Conservation (phyloP, 345 rosid species). For the Gossypium arboreum region DNA sequence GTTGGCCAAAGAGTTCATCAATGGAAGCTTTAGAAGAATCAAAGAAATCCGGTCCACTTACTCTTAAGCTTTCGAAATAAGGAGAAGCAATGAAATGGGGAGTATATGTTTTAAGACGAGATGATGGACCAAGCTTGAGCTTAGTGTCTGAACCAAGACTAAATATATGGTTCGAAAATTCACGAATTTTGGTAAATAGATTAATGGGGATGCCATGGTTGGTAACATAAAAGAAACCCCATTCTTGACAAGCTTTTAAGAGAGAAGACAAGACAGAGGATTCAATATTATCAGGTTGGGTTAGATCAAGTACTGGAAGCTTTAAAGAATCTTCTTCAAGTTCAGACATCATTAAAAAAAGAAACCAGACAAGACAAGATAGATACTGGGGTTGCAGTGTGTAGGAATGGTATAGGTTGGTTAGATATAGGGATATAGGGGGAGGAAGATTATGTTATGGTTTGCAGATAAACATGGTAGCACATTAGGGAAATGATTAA, state of each 20-base stretch:
- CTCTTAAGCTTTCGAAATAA: slow-evolving; percentile 64
- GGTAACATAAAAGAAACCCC: slow-evolving; percentile 69
- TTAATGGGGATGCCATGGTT: slow-evolving; percentile 61
- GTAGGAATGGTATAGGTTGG: slow-evolving; percentile 5
- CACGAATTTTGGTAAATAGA: slow-evolving; percentile 30
- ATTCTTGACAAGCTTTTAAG: slow-evolving; percentile 58
- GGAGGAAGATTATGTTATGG: not conserved
- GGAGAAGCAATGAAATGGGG: slow-evolving; percentile 81
- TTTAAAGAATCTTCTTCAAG: slow-evolving; percentile 29
- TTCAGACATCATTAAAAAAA: slow-evolving; percentile 40
- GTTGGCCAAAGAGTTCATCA: slow-evolving; percentile 41
- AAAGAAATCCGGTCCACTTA: slow-evolving; percentile 67
- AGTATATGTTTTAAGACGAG: slow-evolving; percentile 46
- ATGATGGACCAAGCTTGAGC: slow-evolving; percentile 58
- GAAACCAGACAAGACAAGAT: not conserved
- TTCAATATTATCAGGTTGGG: slow-evolving; percentile 30
- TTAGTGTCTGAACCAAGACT: slow-evolving; percentile 49
- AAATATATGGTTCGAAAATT: slow-evolving; percentile 44
- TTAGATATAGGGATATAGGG: slow-evolving; percentile 6
- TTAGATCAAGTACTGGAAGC: slow-evolving; percentile 70
- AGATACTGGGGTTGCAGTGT: not conserved
- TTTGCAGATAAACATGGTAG: not conserved
- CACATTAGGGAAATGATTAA: slow-evolving; percentile 17
- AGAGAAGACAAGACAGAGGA: slow-evolving; percentile 42
- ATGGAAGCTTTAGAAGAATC: slow-evolving; percentile 51